A percentile compares a stretch with the other conserved stretches of the same genome.
Conservation (phyloP, 768 basidiomycete species). For the Xerocomellus dryophilus region DNA sequence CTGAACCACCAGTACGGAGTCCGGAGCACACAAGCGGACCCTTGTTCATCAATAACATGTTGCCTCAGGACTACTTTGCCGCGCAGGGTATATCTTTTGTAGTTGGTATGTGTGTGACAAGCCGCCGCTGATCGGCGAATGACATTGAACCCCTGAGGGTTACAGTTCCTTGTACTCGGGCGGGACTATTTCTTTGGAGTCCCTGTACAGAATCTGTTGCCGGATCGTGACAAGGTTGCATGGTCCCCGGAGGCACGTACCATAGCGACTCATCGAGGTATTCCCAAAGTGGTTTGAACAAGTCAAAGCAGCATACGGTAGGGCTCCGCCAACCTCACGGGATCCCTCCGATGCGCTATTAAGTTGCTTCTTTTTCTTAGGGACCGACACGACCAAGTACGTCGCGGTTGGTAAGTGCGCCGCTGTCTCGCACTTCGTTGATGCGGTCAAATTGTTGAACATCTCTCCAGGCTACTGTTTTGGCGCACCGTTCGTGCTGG, state of each 20-base stretch:
- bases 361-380: constrained; percentile 5
- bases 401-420: constrained; percentile 39
- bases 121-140: neutral
- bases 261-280: constrained; percentile 36
- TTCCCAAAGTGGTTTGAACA: constrained; percentile 50
- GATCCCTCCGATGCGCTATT: neutral
- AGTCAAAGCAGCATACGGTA: constrained; percentile 47
- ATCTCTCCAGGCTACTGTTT: constrained; percentile 50
- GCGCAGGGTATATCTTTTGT: constrained; percentile 41
- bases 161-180: too few relatives aligned
- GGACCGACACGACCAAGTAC: constrained; percentile 35
- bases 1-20: constrained; percentile 40
- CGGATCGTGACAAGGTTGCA: constrained; percentile 32
- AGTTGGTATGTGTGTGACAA: neutral
- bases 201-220: constrained; percentile 38
- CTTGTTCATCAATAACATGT: constrained; percentile 50
- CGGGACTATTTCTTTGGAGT: constrained; percentile 63
- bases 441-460: neutral
- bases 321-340: neutral
- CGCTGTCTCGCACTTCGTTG: neutral
- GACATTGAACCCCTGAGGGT: too few relatives aligned
- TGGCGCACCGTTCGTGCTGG: constrained; percentile 49
- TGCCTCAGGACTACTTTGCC: constrained; percentile 63
- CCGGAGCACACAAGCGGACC: constrained; percentile 40
- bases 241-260: constrained; percentile 39